These are phyloP conservation scores for Spizellomyces sp. DNA, from an alignment of 192 early-diverging fungal species.

Conservation along the genomic window DNA sequence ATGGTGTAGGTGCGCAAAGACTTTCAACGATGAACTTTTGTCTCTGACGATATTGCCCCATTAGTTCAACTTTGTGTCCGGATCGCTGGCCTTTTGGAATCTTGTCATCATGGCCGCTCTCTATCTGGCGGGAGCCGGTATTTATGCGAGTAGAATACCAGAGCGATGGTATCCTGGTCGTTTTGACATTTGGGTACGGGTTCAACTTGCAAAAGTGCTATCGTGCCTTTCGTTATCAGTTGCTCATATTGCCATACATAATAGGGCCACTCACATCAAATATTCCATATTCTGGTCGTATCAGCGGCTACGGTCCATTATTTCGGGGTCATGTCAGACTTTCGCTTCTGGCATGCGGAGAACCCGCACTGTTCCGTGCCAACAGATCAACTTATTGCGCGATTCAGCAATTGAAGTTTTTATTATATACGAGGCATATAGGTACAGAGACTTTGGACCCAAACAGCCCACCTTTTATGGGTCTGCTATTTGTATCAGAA, in stretches of 20 bases:
- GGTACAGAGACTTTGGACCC: too few species aligned
- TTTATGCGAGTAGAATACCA: constrained; percentile 86
- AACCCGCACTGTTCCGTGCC: constrained; percentile 26
- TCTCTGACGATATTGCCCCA: background rate
- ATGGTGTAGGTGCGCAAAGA: constrained; percentile 24
- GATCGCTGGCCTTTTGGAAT: constrained; percentile 60
- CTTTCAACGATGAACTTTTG: background rate
- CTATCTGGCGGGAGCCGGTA: constrained; percentile 81
- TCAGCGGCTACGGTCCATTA: constrained; percentile 73
- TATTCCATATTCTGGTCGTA: constrained; percentile 85
- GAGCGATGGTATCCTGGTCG: constrained; percentile 83
- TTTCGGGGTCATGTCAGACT: constrained; percentile 13
- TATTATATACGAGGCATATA: too few species aligned
- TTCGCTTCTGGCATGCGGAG: constrained; percentile 20
- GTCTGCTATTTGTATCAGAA: too few species aligned
- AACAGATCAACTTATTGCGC: background rate
- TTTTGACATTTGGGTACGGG: constrained; percentile 73
- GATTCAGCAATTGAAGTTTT: background rate
- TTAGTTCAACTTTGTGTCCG: constrained; percentile 11
- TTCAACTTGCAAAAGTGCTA: constrained; percentile 29
- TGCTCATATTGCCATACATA: constrained; percentile 9
- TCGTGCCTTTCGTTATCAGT: background rate
- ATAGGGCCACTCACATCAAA: constrained; percentile 81
- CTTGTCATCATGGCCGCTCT: constrained; percentile 72
- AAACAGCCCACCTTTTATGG: too few species aligned